Evolutionary conservation across 805 yeast species (phyloP).

Genomic region (Nakazawaea wickerhamii): DNA sequence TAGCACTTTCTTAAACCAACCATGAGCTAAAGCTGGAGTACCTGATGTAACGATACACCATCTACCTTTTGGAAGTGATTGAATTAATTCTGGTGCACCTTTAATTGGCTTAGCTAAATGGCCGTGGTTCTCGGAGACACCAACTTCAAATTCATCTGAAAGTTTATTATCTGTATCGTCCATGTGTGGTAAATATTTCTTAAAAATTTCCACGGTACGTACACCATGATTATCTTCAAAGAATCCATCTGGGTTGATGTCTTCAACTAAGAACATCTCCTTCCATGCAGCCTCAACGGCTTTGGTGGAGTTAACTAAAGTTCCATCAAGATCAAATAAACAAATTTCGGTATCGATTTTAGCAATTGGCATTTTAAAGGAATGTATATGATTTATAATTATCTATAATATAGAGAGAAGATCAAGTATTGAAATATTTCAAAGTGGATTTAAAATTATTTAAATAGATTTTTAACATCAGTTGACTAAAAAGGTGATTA

Average conservation of each 20-base stretch:
- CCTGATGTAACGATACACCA: slow-evolving; percentile 92
- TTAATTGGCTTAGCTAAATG: slow-evolving; percentile 69
- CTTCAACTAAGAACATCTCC: slow-evolving; percentile 60
- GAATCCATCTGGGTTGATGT: slow-evolving; percentile 64
- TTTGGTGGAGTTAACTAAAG: slow-evolving; percentile 75
- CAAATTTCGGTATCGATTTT: slow-evolving; percentile 17
- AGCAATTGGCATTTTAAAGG: slow-evolving; percentile 14
- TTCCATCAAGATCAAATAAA: slow-evolving; percentile 84
- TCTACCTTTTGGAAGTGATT: slow-evolving; percentile 49
- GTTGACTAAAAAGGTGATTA: background rate
- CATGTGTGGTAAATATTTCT: slow-evolving; percentile 68
- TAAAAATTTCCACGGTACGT: slow-evolving; percentile 74
- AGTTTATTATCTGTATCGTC: slow-evolving; percentile 63
- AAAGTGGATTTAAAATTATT: background rate
- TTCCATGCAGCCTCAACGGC: slow-evolving; percentile 84
- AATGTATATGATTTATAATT: no score
- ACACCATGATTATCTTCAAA: slow-evolving; percentile 77
- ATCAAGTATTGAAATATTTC: no score
- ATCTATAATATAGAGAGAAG: no score
- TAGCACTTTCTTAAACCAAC: slow-evolving; percentile 68
- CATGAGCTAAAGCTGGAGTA: slow-evolving; percentile 66
- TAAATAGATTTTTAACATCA: background rate
- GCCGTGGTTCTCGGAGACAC: slow-evolving; percentile 68
- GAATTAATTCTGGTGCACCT: slow-evolving; percentile 65
- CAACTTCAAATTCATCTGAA: slow-evolving; percentile 46